Percentiles rank a stretch among this genome's conserved stretches.
Conservation (phyloP, 495 filamentous ascomycete genomes). For the Penicilliopsis zonata region DNA sequence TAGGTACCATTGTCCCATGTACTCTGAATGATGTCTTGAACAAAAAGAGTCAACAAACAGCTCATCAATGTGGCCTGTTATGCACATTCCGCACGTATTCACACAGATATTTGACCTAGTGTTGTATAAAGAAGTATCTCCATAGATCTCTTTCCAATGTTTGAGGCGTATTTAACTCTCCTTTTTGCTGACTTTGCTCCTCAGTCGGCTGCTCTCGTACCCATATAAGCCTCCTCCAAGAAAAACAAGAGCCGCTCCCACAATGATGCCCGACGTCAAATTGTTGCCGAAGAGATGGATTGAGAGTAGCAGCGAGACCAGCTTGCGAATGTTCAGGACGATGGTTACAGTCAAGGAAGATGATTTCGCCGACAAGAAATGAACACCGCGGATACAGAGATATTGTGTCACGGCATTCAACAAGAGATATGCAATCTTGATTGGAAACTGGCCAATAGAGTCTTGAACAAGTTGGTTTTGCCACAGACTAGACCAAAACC, state of each 20-base stretch:
- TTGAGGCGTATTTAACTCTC: not conserved
- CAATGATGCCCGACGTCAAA: constrained; percentile 57
- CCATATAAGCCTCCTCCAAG: constrained; percentile 79
- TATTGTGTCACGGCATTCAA: constrained; percentile 90
- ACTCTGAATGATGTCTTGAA: too few relatives aligned
- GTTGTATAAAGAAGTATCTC: too few relatives aligned
- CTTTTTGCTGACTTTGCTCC: constrained; percentile 15
- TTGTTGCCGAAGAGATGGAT: constrained; percentile 88
- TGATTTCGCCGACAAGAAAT: constrained; percentile 70
- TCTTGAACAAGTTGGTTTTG: constrained; percentile 5
- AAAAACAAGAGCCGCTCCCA: constrained; percentile 80
- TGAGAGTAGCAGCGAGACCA: constrained; percentile 82
- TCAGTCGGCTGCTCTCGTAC: constrained; percentile 47
- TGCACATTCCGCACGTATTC: too few relatives aligned
- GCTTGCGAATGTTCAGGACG: constrained; percentile 86
- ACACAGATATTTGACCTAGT: too few relatives aligned
- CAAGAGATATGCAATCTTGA: constrained; percentile 56
- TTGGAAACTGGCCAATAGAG: constrained; percentile 42
- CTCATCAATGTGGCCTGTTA: too few relatives aligned
- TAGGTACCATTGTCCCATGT: too few relatives aligned
- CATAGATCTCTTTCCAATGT: too few relatives aligned
- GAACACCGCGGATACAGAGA: constrained; percentile 87
- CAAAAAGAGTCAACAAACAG: too few relatives aligned
- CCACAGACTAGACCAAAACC: too few relatives aligned
- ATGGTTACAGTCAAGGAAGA: constrained; percentile 93